A percentile compares a stretch with the other conserved stretches of the same genome.
Conservation (phyloP, 768 basidiomycete species). For the Stropharia rugosoannulata region DNA sequence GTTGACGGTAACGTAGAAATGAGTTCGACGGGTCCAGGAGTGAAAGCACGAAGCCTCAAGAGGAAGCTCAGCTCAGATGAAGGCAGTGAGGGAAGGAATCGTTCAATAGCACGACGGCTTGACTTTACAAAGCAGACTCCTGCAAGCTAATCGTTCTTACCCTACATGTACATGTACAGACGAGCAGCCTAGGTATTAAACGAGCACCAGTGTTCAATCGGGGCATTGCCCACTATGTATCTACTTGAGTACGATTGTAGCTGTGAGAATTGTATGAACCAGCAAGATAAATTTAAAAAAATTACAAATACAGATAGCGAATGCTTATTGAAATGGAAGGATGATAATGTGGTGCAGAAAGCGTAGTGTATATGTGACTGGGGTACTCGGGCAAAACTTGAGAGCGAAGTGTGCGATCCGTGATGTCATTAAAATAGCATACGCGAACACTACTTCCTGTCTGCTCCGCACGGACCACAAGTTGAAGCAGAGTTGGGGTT, state of each 20-base stretch:
- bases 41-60: constrained; percentile 60
- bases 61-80: constrained; percentile 65
- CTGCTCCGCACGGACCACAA: constrained; percentile 51
- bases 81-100: constrained; percentile 34
- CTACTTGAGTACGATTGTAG: constrained; percentile 1
- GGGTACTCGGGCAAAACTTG: not conserved
- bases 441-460: constrained; percentile 8
- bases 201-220: not conserved
- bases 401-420: not conserved
- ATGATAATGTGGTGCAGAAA: not conserved
- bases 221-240: not conserved
- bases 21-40: constrained; percentile 45
- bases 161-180: not conserved
- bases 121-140: constrained; percentile 63
- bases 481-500: constrained; percentile 47
- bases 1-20: constrained; percentile 72
- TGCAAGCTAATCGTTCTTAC: constrained; percentile 24
- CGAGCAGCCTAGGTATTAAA: not conserved
- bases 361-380: not conserved
- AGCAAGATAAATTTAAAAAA: constrained; percentile 1
- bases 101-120: constrained; percentile 67
- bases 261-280: not conserved
- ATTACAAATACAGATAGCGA: constrained; percentile 20
- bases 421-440: not conserved
- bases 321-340: constrained; percentile 6